A percentile compares a stretch with the other conserved stretches of the same genome.
Conservation (phyloP, 2,329 filamentous ascomycete species). For the Trichoderma koningii region DNA sequence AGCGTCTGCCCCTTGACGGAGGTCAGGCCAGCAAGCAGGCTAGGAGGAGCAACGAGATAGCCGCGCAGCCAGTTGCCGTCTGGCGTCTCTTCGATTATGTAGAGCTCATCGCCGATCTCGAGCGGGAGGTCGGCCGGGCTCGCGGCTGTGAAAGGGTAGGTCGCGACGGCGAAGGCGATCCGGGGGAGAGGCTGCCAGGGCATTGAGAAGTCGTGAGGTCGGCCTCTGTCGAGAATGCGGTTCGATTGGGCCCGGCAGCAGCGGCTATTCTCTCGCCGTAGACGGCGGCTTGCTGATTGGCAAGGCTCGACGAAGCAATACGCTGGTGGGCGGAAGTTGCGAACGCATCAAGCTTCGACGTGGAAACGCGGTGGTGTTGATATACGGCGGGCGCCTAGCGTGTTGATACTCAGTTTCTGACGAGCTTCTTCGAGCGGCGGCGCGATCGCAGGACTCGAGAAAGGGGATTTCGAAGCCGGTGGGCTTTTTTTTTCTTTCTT, state of each 20-base stretch:
- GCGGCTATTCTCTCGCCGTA: conserved; percentile 13
- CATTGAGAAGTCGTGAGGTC: conserved; percentile 57
- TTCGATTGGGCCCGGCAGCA: conserved; percentile 24
- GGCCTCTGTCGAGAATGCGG: conserved; percentile 12
- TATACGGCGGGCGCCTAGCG: conserved; percentile 31
- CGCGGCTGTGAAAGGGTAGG: conserved; percentile 86
- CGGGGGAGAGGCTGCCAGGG: conserved; percentile 96
- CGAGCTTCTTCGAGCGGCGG: neutral
- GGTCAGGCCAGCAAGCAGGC: conserved; percentile 86
- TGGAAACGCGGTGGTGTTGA: conserved; percentile 26
- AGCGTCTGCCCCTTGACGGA: conserved; percentile 89
- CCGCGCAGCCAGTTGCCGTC: conserved; percentile 92
- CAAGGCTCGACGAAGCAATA: conserved; percentile 27
- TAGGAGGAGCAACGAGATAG: conserved; percentile 92
- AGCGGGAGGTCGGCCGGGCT: conserved; percentile 89
- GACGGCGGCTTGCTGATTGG: conserved; percentile 25
- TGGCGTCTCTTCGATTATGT: conserved; percentile 96
- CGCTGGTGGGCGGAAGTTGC: conserved; percentile 29
- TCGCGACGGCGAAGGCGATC: conserved; percentile 97
- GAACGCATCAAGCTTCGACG: conserved; percentile 37
- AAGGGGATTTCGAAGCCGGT: conserved; percentile 1
- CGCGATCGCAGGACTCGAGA: neutral
- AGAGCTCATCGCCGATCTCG: conserved; percentile 96
- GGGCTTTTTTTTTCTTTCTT: neutral
- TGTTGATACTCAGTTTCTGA: conserved; percentile 5